Conservation (phyloP, 2,329 filamentous ascomycete species). For the Diaporthe caulivora region DNA sequence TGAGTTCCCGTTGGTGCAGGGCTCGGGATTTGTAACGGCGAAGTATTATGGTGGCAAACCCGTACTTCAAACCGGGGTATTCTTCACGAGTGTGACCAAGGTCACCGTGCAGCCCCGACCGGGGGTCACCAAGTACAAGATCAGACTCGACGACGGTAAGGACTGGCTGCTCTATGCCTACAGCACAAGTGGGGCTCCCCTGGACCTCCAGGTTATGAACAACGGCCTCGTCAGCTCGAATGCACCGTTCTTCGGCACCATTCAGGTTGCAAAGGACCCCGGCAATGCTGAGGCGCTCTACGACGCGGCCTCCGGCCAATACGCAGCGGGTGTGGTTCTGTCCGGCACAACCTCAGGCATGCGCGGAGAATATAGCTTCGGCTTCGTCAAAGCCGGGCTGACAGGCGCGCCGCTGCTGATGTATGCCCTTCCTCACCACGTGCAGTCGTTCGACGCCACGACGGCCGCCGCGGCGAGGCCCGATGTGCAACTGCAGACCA, state of each 20-base stretch:
- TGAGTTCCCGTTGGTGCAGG: slow-evolving; percentile 87
- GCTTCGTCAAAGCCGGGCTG: slow-evolving; percentile 79
- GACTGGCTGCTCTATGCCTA: slow-evolving; percentile 87
- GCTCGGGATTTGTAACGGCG: slow-evolving; percentile 88
- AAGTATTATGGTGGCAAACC: slow-evolving; percentile 79
- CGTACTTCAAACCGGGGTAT: slow-evolving; percentile 78
- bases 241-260: slow-evolving; percentile 77
- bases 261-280: slow-evolving; percentile 88
- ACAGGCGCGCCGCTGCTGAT: slow-evolving; percentile 75
- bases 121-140: slow-evolving; percentile 80
- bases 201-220: slow-evolving; percentile 77
- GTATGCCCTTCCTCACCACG: slow-evolving; percentile 90
- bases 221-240: slow-evolving; percentile 75
- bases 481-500: slow-evolving; percentile 76
- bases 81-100: slow-evolving; percentile 76
- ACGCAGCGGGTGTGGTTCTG: slow-evolving; percentile 73
- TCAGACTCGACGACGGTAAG: slow-evolving; percentile 77
- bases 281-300: slow-evolving; percentile 74
- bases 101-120: slow-evolving; percentile 68
- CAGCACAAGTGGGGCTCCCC: slow-evolving; percentile 67
- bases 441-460: slow-evolving; percentile 76
- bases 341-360: slow-evolving; percentile 71
- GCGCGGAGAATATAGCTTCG: slow-evolving; percentile 78
- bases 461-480: slow-evolving; percentile 64
- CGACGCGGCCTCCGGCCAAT: slow-evolving; percentile 82